A percentile compares a stretch with the other conserved stretches of the same genome.
phyloP scores from a whole-genome alignment of 108 stramenopile species.

The Nannochloropsis salina region DNA sequence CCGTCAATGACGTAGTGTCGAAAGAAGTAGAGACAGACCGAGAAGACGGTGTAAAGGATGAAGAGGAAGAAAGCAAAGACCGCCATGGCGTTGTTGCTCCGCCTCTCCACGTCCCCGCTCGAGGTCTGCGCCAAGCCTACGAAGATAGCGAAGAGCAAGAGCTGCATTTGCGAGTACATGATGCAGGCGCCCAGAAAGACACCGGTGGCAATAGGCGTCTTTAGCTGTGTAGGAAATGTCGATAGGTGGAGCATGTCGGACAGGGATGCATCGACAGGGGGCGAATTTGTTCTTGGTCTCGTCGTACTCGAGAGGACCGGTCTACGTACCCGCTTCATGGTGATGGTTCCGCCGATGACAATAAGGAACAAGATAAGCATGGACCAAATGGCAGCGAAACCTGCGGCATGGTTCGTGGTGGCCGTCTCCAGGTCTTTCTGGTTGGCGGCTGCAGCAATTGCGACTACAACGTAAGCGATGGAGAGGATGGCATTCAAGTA shows the following conservation, averaged over 20 bases:
- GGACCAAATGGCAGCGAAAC: neutral
- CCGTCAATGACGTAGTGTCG: conserved; percentile 15
- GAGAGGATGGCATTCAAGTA: neutral
- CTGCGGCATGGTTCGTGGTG: conserved; percentile 11
- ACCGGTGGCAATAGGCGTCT: neutral
- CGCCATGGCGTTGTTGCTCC: conserved; percentile 17
- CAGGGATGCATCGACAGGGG: neutral
- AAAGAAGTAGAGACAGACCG: neutral
- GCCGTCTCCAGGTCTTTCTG: conserved; percentile 17
- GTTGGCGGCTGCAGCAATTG: neutral
- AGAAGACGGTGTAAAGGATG: neutral
- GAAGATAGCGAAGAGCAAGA: conserved; percentile 6
- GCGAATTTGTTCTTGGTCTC: neutral
- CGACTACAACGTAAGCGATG: conserved; percentile 5
- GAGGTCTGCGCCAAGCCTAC: neutral
- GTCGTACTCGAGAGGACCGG: neutral
- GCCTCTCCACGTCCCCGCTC: conserved; percentile 5
- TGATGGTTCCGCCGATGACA: neutral
- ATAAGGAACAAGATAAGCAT: conserved; percentile 1
- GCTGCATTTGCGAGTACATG: conserved; percentile 13
- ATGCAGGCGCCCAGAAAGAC: conserved; percentile 3
- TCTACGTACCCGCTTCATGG: conserved; percentile 14
- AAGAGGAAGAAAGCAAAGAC: neutral
- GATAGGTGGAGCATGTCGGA: too few relatives aligned
- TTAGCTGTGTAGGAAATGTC: neutral